Evolutionary conservation across 768 basidiomycete genomes (phyloP), one percentile per base, ranked within the genome.

Genomic region (Psilocybe azurescens): DNA sequence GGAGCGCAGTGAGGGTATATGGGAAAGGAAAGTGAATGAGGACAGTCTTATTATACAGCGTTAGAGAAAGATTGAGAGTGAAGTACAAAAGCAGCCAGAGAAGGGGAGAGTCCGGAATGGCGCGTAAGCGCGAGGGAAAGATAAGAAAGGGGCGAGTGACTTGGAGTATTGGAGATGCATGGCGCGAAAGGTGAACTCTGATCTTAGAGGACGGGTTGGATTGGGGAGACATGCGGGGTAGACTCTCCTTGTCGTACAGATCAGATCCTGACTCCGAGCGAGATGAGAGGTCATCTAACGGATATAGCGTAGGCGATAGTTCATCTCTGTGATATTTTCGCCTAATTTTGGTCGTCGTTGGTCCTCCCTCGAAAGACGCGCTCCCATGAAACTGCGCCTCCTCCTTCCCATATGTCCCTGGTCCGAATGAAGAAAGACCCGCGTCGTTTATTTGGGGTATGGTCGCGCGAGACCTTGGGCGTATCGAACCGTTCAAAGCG

Each of bases 11-110:
- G 24, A 99, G 83, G 2, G 94, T 92, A 80, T 98, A 99, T 2
- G 97, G 96, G 69, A 94, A 99, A 0, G 97, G 97, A 72, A 99
- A 99, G 59, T 84, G 86, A 56, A 93, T 89, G 63, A 99, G 87
- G 16, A 99, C 89, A 39, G 86, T 83, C 76, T 99, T 99, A 84
- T 99, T 99, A 77, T 94, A 97, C 48, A 99, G 79, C 7, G 97
- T 99, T 65, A 99, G 85, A 10, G 86, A 84, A 30, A 99, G 88
- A 75, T 98, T 99, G 83, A 96, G 91, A 62, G 79, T 74, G 71
- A 99, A 98, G 79, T 97, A 99, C 63, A 94, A 79, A 3, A 74
- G 67, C 16, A 98, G 84, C 93, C 93, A 95, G 56, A 24, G 24
- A 2, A 62, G 57, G 20, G 72, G 74, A 11, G 75, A 74, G 56